Percentiles rank a stretch among this genome's conserved stretches.
Conservation (phyloP, 2,329 filamentous ascomycete genomes). For the Penicillium sumatraense region DNA sequence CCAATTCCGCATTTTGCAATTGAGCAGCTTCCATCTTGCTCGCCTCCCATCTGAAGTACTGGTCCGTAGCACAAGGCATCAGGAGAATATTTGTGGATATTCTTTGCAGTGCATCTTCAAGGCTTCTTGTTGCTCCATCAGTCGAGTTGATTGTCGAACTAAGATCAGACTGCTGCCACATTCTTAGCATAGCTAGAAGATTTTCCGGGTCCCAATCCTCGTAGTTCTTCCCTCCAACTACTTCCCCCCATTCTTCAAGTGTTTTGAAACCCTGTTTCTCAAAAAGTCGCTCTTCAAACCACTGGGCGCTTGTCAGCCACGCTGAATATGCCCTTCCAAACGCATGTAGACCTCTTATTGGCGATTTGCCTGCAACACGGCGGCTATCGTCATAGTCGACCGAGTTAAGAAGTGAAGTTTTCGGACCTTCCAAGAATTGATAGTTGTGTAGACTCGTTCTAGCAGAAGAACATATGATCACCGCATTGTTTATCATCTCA, state of each 20-base stretch:
- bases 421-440: conserved; percentile 54
- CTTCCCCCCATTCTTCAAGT: conserved; percentile 44
- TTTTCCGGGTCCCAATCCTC: conserved; percentile 51
- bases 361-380: conserved; percentile 29
- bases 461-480: conserved; percentile 53
- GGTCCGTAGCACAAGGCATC: conserved; percentile 43
- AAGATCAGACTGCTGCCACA: conserved; percentile 53
- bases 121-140: not conserved
- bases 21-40: conserved; percentile 25
- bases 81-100: conserved; percentile 36
- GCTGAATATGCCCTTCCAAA: conserved; percentile 55
- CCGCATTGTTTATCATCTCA: conserved; percentile 42
- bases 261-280: conserved; percentile 39
- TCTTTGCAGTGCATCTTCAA: conserved; percentile 23
- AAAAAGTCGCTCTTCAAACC: conserved; percentile 52
- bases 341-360: conserved; percentile 45
- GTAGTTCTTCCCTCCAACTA: conserved; percentile 36
- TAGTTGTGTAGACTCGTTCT: conserved; percentile 54
- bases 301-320: conserved; percentile 53
- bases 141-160: conserved; percentile 27
- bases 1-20: conserved; percentile 26
- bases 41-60: conserved; percentile 41
- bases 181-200: conserved; percentile 45
- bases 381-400: conserved; percentile 47
- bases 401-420: conserved; percentile 46